Conservation (phyloP, 2,329 filamentous ascomycete genomes). For the Decorospora gaudefroyi region DNA sequence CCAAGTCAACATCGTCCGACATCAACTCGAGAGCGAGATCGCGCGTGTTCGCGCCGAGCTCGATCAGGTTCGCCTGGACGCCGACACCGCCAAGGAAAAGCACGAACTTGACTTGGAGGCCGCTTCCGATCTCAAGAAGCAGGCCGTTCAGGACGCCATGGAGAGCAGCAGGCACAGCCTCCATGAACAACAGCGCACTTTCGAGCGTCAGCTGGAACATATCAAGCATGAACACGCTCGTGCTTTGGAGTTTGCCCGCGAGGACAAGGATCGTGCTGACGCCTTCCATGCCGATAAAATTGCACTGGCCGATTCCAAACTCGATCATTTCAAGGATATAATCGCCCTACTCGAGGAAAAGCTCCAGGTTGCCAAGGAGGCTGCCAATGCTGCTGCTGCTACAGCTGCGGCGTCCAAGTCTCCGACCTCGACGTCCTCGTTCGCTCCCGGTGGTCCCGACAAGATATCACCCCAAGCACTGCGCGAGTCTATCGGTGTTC, state of each 20-base stretch:
- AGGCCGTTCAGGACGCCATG: slow-evolving; percentile 59
- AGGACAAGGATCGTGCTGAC: slow-evolving; percentile 82
- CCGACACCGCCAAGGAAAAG: slow-evolving; percentile 77
- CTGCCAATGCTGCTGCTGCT: slow-evolving; percentile 80
- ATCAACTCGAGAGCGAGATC: slow-evolving; percentile 81
- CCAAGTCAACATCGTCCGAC: slow-evolving; percentile 80
- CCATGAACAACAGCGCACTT: slow-evolving; percentile 55
- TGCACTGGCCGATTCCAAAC: slow-evolving; percentile 79
- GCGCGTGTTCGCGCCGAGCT: slow-evolving; percentile 72
- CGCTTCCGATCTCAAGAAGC: slow-evolving; percentile 69
- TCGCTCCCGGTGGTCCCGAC: slow-evolving; percentile 62
- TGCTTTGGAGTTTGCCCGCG: slow-evolving; percentile 70
- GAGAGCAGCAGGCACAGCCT: slow-evolving; percentile 60
- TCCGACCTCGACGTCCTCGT: slow-evolving; percentile 48
- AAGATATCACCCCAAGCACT: slow-evolving; percentile 94
- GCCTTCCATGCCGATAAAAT: slow-evolving; percentile 80
- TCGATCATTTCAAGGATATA: slow-evolving; percentile 83
- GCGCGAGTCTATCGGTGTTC: slow-evolving; percentile 91
- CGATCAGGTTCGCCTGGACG: slow-evolving; percentile 76
- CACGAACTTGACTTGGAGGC: slow-evolving; percentile 86
- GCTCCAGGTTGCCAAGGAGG: slow-evolving; percentile 85
- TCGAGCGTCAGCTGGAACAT: slow-evolving; percentile 45
- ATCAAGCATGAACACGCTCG: slow-evolving; percentile 63
- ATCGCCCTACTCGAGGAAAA: slow-evolving; percentile 86
- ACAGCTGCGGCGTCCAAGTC: slow-evolving; percentile 63